Evolutionary conservation across 164 flowering plant species (phyloP), one percentile per base, ranked within the genome.

Genomic region (Vitis rotundifolia): DNA sequence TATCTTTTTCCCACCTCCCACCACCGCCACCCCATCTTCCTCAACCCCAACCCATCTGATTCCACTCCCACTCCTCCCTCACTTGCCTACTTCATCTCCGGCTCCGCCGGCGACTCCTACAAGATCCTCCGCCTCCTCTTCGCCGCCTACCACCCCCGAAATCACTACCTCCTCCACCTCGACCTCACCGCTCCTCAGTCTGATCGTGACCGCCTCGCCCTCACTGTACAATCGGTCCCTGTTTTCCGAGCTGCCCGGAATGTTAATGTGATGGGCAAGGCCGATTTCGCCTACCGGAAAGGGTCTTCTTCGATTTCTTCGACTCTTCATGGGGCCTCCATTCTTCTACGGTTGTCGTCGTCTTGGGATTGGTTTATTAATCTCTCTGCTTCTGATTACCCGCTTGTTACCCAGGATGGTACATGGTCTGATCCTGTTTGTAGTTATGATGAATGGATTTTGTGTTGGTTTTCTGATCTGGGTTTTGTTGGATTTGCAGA

Each of bases 401-500:
- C 99, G 4, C 94, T 95, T 63, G 86, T 93, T 28, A 82, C 97
- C 9, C 99, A 95, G 78, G 99, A 95, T 76, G 99, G 99, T 93
- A 82, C 50, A 66, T 44, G 50, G 15, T 67, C 59, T 66, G 65
- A 6, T 55, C 26, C 47, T 14, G 16, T 59, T 48, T 51, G 61
- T 66, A 50, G 6, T 56, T 29, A 15, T 76, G 44, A 37, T 6
- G 44, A 37, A 37, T 71, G 64, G 62, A 71, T 14, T 53, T 65
- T 52, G 55, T 26, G 31, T 61, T 49, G 19, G 22, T 15, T 26
- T 70, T 66, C 49, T 69, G 55, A 66, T 64, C 9, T 69, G 49
- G 63, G 56, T 51, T 9, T 56, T 66, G 63, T 71, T 69, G 71
- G 66, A 13, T 29, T 72, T 81, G 70, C 85, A 93, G 99, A 95